Conservation (phyloP, 768 basidiomycete species). For the Suillus clintonianus region DNA sequence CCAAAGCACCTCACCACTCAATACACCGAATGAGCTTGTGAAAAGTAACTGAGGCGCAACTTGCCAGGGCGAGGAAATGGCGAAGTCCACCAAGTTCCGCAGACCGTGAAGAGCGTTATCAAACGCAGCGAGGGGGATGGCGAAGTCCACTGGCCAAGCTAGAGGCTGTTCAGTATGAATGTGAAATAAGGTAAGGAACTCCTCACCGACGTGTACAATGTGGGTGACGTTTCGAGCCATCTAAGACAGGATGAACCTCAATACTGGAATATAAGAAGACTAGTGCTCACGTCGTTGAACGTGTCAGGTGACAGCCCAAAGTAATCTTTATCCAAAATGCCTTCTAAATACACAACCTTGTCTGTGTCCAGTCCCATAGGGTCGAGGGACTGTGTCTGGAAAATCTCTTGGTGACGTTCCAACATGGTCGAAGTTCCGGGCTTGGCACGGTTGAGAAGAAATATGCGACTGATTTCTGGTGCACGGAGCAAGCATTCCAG, state of each 20-base stretch:
- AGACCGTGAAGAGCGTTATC: slow-evolving; percentile 27
- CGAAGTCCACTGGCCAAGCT: slow-evolving; percentile 47
- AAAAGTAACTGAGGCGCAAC: slow-evolving; percentile 27
- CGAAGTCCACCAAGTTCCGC: slow-evolving; percentile 36
- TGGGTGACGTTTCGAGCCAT: slow-evolving; percentile 4
- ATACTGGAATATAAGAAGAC: background rate
- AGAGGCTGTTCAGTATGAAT: slow-evolving; percentile 1
- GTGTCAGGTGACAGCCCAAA: background rate
- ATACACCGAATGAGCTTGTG: slow-evolving; percentile 35
- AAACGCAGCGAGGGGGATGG: slow-evolving; percentile 30
- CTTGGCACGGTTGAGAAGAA: slow-evolving; percentile 24
- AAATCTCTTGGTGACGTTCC: slow-evolving; percentile 24
- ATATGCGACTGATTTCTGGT: slow-evolving; percentile 13
- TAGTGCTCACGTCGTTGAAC: background rate
- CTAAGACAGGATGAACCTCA: background rate
- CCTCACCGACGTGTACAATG: slow-evolving; percentile 5
- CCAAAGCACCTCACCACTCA: slow-evolving; percentile 11
- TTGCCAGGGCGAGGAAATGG: slow-evolving; percentile 21
- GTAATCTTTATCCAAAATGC: background rate
- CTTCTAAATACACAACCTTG: slow-evolving; percentile 34
- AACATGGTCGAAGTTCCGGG: slow-evolving; percentile 9
- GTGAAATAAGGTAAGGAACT: background rate
- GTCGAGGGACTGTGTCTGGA: slow-evolving; percentile 30
- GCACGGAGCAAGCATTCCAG: slow-evolving; percentile 5
- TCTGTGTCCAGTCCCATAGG: slow-evolving; percentile 16